Evolutionary conservation across 2,329 filamentous ascomycete genomes (phyloP).

Genomic region (Gremmenia infestans): DNA sequence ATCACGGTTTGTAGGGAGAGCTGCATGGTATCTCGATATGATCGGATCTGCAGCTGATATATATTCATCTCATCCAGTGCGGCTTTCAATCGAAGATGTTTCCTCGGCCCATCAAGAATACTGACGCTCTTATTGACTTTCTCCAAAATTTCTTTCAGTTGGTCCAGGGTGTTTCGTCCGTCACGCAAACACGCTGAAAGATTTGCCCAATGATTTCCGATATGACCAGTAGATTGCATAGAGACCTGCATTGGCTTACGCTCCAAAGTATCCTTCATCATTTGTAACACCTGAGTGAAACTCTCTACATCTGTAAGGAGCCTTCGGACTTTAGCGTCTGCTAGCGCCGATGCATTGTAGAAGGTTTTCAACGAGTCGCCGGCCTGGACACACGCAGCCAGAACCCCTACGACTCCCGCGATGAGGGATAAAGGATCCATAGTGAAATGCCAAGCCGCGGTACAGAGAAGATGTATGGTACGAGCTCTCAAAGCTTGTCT

Average conservation of each 20-base stretch:
- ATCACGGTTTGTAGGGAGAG: conserved; percentile 16
- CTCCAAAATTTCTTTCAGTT: conserved; percentile 59
- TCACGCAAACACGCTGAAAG: conserved; percentile 8
- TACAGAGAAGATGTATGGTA: background rate
- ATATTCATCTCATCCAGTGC: conserved; percentile 12
- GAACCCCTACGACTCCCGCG: conserved; percentile 9
- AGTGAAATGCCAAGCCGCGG: background rate
- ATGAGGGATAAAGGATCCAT: conserved; percentile 17
- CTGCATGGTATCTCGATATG: conserved; percentile 15
- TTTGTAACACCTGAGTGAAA: conserved; percentile 12
- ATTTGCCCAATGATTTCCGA: conserved; percentile 13
- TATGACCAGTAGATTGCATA: conserved; percentile 13
- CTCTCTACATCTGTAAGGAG: conserved; percentile 14
- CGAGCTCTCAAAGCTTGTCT: background rate
- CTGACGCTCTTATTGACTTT: conserved; percentile 71
- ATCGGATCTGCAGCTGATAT: conserved; percentile 14
- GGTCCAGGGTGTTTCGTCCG: conserved; percentile 12
- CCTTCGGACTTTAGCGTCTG: conserved; percentile 11
- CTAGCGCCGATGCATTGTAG: conserved; percentile 8
- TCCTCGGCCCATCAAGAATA: conserved; percentile 49
- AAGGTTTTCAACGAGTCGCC: conserved; percentile 6
- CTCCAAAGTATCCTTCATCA: conserved; percentile 14
- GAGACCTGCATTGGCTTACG: conserved; percentile 4
- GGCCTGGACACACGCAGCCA: conserved; percentile 5
- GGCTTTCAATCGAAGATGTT: conserved; percentile 10